These are phyloP conservation scores for Oryza coarctata DNA, from an alignment of 176 grass and related monocot species.

Conservation along the genomic window DNA sequence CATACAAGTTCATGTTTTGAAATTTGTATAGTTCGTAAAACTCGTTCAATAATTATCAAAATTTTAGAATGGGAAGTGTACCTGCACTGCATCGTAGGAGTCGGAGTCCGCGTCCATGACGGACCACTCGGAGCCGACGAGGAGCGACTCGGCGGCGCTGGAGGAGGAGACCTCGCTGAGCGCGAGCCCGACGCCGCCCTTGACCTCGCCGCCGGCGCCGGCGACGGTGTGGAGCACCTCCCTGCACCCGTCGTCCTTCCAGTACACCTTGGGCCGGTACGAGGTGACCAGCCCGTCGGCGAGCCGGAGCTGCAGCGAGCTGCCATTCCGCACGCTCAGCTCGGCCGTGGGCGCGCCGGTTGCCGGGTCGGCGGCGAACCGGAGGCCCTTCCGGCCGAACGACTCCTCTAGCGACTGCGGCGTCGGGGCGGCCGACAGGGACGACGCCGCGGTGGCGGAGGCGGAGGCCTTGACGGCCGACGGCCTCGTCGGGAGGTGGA, in stretches of 20 bases:
- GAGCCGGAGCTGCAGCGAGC: slow-evolving; percentile 70
- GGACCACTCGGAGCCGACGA: slow-evolving; percentile 55
- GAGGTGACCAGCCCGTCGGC: slow-evolving; percentile 83
- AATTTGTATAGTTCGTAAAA: background rate
- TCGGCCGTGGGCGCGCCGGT: slow-evolving; percentile 54
- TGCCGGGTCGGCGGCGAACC: slow-evolving; percentile 51
- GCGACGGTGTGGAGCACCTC: slow-evolving; percentile 75
- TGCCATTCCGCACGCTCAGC: slow-evolving; percentile 80
- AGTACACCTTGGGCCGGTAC: slow-evolving; percentile 87
- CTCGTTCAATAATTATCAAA: background rate
- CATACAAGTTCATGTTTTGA: background rate
- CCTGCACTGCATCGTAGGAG: slow-evolving; percentile 88
- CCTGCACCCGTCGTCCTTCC: slow-evolving; percentile 78
- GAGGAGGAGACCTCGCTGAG: slow-evolving; percentile 55
- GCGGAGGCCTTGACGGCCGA: slow-evolving; percentile 31
- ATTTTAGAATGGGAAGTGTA: background rate
- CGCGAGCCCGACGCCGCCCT: slow-evolving; percentile 77
- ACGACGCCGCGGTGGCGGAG: slow-evolving; percentile 18
- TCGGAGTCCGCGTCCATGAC: slow-evolving; percentile 80
- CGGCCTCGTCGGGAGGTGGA: slow-evolving; percentile 55
- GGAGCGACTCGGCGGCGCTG: slow-evolving; percentile 26
- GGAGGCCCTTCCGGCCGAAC: slow-evolving; percentile 88
- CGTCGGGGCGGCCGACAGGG: background rate
- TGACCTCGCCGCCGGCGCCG: slow-evolving; percentile 9
- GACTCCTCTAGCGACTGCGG: slow-evolving; percentile 65